phyloP scores from a whole-genome alignment of 495 filamentous ascomycete species.

The Letharia lupina region DNA sequence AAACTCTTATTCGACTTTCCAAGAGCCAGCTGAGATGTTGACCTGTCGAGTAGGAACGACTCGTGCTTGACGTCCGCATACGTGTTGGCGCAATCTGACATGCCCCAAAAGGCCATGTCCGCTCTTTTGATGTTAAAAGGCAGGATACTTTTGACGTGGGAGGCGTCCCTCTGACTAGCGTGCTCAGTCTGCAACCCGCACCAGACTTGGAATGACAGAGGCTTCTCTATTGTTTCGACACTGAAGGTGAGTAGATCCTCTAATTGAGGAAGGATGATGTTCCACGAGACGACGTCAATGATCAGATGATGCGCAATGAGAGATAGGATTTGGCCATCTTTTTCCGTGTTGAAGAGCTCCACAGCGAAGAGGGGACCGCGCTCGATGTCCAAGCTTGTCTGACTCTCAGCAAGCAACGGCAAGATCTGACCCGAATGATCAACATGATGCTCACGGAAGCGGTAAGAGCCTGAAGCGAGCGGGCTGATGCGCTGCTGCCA shows the following conservation, averaged over 20 bases:
- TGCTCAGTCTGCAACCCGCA: slow-evolving; percentile 42
- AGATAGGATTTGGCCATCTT: slow-evolving; percentile 45
- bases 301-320: slow-evolving; percentile 60
- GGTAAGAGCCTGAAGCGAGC: slow-evolving; percentile 35
- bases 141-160: slow-evolving; percentile 28
- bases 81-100: slow-evolving; percentile 38
- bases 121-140: slow-evolving; percentile 30
- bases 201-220: slow-evolving; percentile 60
- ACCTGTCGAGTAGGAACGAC: slow-evolving; percentile 40
- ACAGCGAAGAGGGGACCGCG: slow-evolving; percentile 38
- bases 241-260: slow-evolving; percentile 48
- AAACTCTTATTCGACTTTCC: slow-evolving; percentile 39
- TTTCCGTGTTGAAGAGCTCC: slow-evolving; percentile 42
- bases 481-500: slow-evolving; percentile 34
- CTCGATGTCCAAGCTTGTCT: slow-evolving; percentile 37
- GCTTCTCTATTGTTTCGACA: slow-evolving; percentile 28
- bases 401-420: slow-evolving; percentile 30
- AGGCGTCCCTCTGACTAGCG: slow-evolving; percentile 26
- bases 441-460: slow-evolving; percentile 28
- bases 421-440: slow-evolving; percentile 24
- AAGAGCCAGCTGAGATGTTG: slow-evolving; percentile 37
- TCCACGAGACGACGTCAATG: slow-evolving; percentile 64
- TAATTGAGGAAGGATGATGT: slow-evolving; percentile 56
- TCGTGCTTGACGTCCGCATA: slow-evolving; percentile 43
- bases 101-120: slow-evolving; percentile 48